phyloP scores from a whole-genome alignment of 2,329 filamentous ascomycete genomes.

The Neoascochyta sp. region DNA sequence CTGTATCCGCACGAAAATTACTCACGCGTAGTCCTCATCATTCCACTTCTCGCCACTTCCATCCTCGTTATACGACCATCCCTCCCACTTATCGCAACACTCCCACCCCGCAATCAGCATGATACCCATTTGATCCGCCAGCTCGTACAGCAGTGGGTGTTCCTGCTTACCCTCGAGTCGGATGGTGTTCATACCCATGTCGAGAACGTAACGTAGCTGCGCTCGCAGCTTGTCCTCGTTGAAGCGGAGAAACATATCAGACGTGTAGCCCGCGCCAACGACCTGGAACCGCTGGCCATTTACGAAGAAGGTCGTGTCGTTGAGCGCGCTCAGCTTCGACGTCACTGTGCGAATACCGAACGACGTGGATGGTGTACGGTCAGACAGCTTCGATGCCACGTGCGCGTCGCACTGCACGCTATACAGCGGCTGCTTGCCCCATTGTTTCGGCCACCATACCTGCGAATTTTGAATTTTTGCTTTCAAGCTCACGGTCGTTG shows the following conservation, averaged over 20 bases:
- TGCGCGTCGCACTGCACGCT: slow-evolving; percentile 30
- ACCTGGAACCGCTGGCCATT: slow-evolving; percentile 60
- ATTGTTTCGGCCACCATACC: slow-evolving; percentile 61
- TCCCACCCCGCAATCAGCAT: slow-evolving; percentile 64
- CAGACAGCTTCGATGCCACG: slow-evolving; percentile 27
- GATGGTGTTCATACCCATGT: slow-evolving; percentile 61
- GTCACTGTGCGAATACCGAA: slow-evolving; percentile 58
- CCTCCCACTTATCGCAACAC: slow-evolving; percentile 67
- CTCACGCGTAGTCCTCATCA: slow-evolving; percentile 53
- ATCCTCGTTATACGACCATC: slow-evolving; percentile 60
- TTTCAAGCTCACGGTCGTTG: no score
- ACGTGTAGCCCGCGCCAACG: slow-evolving; percentile 57
- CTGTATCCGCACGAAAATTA: no score
- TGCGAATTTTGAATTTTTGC: slow-evolving; percentile 42
- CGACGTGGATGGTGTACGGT: slow-evolving; percentile 29
- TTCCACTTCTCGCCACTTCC: slow-evolving; percentile 47
- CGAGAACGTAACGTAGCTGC: slow-evolving; percentile 54
- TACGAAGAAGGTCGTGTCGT: slow-evolving; percentile 55
- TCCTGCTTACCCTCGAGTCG: slow-evolving; percentile 64
- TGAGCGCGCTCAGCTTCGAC: slow-evolving; percentile 48
- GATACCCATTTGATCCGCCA: slow-evolving; percentile 57
- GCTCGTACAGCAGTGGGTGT: slow-evolving; percentile 57
- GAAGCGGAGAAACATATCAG: slow-evolving; percentile 62
- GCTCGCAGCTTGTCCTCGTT: slow-evolving; percentile 46
- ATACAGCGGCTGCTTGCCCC: slow-evolving; percentile 57